A percentile compares a stretch with the other conserved stretches of the same genome.
Conservation (phyloP, 1,284 basidiomycete genomes). For the Sanghuangporus sanghuang region DNA sequence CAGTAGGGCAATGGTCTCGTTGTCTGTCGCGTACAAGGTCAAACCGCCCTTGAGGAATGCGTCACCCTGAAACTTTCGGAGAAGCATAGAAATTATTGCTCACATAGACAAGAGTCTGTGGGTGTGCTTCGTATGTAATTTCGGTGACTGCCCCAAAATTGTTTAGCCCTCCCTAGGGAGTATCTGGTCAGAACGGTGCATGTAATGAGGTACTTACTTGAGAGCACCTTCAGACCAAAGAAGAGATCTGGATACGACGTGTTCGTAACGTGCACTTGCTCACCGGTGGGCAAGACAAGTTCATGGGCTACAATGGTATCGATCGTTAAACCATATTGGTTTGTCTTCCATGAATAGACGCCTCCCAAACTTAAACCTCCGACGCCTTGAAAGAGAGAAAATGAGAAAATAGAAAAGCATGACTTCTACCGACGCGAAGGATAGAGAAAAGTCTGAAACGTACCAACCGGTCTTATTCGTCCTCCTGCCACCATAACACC, state of each 20-base stretch:
- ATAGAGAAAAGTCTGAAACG: not conserved
- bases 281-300: constrained; percentile 11
- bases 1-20: not conserved
- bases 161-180: constrained; percentile 13
- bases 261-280: constrained; percentile 10
- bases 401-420: not conserved
- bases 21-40: constrained; percentile 5
- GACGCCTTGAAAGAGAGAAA: constrained; percentile 10
- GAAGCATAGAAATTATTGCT: not conserved
- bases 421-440: not conserved
- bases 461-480: constrained; percentile 18
- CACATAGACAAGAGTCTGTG: constrained; percentile 9
- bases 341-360: constrained; percentile 17
- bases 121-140: constrained; percentile 2
- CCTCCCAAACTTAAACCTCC: constrained; percentile 15
- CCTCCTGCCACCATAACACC: constrained; percentile 23
- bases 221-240: constrained; percentile 13
- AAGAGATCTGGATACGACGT: constrained; percentile 16
- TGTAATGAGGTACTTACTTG: not conserved
- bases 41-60: constrained; percentile 4
- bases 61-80: not conserved
- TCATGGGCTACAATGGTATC: constrained; percentile 15
- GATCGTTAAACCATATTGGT: constrained; percentile 14
- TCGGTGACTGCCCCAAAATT: constrained; percentile 15
- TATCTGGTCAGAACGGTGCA: not conserved